Base-by-base conservation (phyloP, 164 flowering plant genomes). In the Platanus orientalis region DNA sequence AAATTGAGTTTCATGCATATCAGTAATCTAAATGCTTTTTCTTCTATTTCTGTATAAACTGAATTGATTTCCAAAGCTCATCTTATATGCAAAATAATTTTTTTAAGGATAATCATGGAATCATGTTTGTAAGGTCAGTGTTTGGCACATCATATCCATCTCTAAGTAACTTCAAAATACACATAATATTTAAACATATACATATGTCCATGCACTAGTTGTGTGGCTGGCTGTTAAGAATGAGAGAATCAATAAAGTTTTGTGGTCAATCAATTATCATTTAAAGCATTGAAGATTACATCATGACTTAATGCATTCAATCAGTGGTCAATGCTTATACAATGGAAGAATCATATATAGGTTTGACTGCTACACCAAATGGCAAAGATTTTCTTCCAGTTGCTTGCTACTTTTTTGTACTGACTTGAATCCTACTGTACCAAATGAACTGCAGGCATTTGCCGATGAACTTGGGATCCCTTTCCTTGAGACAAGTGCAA, bases 401-500 rank as follows among this genome's bases (percentile, higher is more conserved):
- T 20, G n/a, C 24, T 6, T 6, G 21, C 13, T 24, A 10, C 34
- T 62, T 51, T 52, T 48, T 24, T 21, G 7, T 23, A 54, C 45
- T 58, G n/a, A 53, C 47, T 24, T 50, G 54, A 34, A 23, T 21
- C 42, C 29, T 1, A 20, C 2, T 57, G 47, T 14, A 6, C 20
- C 23, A 48, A 25, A 53, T 58, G 48, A 66, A 70, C 16, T 70
- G 68, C 74, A 88, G 94, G 90, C 87, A 39, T 79, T 84, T 64
- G 94, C 94, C 4, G 90, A 88, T 42, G 89, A 84, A 71, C 86
- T 85, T 67, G 90, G 90, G 56, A 84, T 88, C 69, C 94, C 90
- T 60, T 85, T 88, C 74, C 83, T 88, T 19, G 94, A 88, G 73
- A 88, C 94, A 30, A 88, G 90, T 80, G 90, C 89, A 10, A 85